Evolutionary conservation across 2,329 filamentous ascomycete species (phyloP), one percentile per base, ranked within the genome.

Genomic region (Calonectria leucothoes): DNA sequence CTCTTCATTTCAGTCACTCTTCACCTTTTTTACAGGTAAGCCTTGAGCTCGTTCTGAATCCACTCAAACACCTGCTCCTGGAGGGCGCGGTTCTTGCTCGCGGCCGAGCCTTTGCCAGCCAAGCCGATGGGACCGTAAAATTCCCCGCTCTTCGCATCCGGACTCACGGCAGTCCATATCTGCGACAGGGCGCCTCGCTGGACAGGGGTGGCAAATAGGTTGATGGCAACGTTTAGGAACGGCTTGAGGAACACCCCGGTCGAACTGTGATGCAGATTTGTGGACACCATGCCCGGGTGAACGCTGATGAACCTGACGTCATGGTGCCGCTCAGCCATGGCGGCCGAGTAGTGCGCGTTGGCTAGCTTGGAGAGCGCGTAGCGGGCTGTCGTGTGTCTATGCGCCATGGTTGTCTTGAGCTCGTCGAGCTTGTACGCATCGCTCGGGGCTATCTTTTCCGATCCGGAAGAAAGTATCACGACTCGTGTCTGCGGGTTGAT

Each of bases 211-310:
- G 69, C 61, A 17, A 66, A 66, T 3, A 27, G 6, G 17, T n/a
- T 8, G 8, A 66, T 14, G 3, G 69, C 69, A 2, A 35, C 15
- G 37, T 61, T 35, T 7, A 71, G 25, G 17, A 71, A 71, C 4
- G 69, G 69, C 27, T 71, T 71, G 1, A 71, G 51, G 14, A 71
- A 71, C 0, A 49, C 23, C 3, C 61, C 59, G 11, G 69, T 48
- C 3, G 69, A 71, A 12, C n/a, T 35, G 4, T 71, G 69, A 15
- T 66, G 61, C 3, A 71, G 51, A 23, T 71, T 71, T 8, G 69
- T 71, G 6, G 69, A 51, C 8, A 71, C 61, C 69, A 71, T 71
- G 7, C 69, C 49, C 6, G 69, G 69, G 37, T 71, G 61, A 4
- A 71, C 69, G 8, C 15, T 15, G 2, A 71, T 23, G 17, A 71